Base-by-base conservation (phyloP, 805 yeast species). In the Starmerella powellii region DNA sequence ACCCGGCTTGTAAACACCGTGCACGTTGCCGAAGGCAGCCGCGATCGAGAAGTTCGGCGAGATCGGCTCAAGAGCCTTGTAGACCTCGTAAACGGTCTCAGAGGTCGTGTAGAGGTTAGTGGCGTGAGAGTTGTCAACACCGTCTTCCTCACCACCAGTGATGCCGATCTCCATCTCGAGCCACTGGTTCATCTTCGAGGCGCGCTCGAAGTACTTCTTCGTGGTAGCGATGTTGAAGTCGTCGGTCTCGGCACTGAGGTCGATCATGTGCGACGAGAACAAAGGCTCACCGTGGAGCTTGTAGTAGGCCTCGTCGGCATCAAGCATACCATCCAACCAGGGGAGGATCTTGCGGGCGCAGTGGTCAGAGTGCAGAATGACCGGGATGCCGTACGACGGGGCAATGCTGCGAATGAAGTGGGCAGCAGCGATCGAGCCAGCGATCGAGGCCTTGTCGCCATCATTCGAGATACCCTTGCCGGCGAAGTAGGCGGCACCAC, bases 111-210 rank as follows among this genome's bases (percentile, higher is more conserved):
- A 91, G 60, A 91, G 73, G 52, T 81, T 65, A 51, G 82, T 86
- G 55, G 84, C 95, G 66, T 77, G 74, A 70, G 88, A 93, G 78
- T 91, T 91, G 80, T 91, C 91, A 62, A 91, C 98, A 79, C 98
- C 98, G 65, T 91, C 98, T 73, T 91, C 98, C 75, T 91, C 98
- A 80, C 98, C 98, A 72, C 98, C 98, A 66, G 98, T 91, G 78
- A 91, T 91, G 78, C 98, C 98, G 65, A 91, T 91, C 76, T 91
- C 98, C 98, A 91, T 91, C 77, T 91, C 98, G 65, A 91, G 78
- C 91, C 91, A 91, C 74, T 88, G 97, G 71, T 76, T 73, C 77
- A 88, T 73, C 72, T 82, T 85, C 66, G 93, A 70, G 78, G 84
- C 85, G 71, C 94, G 84, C 67, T 73, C 73, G 72, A 91, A 88